These are phyloP conservation scores for Calycina herbarum DNA, from an alignment of 2,329 filamentous ascomycete species.

Conservation along the genomic window DNA sequence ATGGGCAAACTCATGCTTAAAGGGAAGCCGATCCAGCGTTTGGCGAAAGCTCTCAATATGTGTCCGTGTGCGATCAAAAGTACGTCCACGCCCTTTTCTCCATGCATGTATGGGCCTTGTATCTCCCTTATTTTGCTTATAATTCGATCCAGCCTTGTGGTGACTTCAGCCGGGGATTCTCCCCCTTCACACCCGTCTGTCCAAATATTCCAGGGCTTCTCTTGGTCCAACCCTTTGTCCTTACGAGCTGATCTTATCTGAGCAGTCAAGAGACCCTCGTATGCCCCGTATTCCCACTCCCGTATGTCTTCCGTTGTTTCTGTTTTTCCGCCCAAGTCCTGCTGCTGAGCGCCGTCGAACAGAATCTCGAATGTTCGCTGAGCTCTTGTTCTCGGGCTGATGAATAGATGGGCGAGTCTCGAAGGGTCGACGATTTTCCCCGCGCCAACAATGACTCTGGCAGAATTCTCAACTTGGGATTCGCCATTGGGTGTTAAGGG, in stretches of 20 bases:
- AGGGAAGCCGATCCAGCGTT: slow-evolving; percentile 52
- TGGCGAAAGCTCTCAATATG: slow-evolving; percentile 55
- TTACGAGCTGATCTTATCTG: slow-evolving; percentile 44
- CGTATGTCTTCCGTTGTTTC: slow-evolving; percentile 46
- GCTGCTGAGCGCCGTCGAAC: slow-evolving; percentile 37
- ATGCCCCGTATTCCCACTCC: slow-evolving; percentile 53
- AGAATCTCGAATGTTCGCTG: slow-evolving; percentile 48
- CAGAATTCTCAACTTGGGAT: slow-evolving; percentile 45
- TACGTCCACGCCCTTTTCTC: slow-evolving; percentile 47
- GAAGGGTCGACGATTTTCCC: slow-evolving; percentile 50
- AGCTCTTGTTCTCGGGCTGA: slow-evolving; percentile 49
- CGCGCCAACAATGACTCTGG: slow-evolving; percentile 44
- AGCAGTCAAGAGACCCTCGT: slow-evolving; percentile 47
- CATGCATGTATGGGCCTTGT: slow-evolving; percentile 46
- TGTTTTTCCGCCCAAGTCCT: slow-evolving; percentile 27
- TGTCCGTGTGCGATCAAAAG: slow-evolving; percentile 50
- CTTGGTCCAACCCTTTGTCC: slow-evolving; percentile 45
- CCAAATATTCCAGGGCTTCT: slow-evolving; percentile 53
- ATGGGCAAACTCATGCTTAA: slow-evolving; percentile 37
- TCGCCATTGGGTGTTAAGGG: slow-evolving; percentile 42
- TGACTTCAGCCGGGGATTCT: slow-evolving; percentile 50
- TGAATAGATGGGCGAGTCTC: slow-evolving; percentile 45
- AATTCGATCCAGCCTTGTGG: slow-evolving; percentile 48
- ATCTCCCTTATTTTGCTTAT: slow-evolving; percentile 51
- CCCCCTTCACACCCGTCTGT: slow-evolving; percentile 51